Evolutionary conservation across 306 rosid genomes (phyloP).

Genomic region (Astragalus glycyphyllos): DNA sequence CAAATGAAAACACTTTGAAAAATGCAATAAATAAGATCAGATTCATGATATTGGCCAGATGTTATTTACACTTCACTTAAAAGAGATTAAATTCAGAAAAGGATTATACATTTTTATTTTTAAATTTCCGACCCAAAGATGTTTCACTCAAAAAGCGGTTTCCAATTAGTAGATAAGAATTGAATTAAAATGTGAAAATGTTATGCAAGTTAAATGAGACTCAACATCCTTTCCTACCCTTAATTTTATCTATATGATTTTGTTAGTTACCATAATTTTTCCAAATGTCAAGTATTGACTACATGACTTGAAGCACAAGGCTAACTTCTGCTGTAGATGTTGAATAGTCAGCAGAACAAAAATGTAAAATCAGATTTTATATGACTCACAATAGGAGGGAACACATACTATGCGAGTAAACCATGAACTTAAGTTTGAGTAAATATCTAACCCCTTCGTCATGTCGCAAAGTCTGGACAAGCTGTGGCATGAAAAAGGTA

Average conservation of each 20-base stretch:
- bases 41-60: conserved; percentile 10
- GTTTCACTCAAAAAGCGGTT: conserved; percentile 20
- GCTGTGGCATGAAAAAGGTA: conserved; percentile 97
- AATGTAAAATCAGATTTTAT: conserved; percentile 23
- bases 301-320: conserved; percentile 28
- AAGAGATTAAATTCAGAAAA: conserved; percentile 22
- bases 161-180: conserved; percentile 15
- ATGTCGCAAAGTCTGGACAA: conserved; percentile 93
- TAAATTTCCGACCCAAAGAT: conserved; percentile 28
- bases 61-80: conserved; percentile 25
- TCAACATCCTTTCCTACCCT: conserved; percentile 1
- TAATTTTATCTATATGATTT: neutral
- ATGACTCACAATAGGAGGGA: conserved; percentile 26
- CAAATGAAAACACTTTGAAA: conserved; percentile 17
- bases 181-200: conserved; percentile 3
- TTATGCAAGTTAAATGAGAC: neutral
- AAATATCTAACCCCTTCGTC: conserved; percentile 85
- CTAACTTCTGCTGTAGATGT: conserved; percentile 26
- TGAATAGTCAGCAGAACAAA: conserved; percentile 28
- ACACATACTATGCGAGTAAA: conserved; percentile 30
- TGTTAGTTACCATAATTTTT: conserved; percentile 2
- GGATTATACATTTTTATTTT: neutral
- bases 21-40: conserved; percentile 10
- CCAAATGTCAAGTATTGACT: conserved; percentile 12
- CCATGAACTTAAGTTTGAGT: conserved; percentile 34